phyloP scores from a whole-genome alignment of 805 yeast genomes.

The Candida berthetii region DNA sequence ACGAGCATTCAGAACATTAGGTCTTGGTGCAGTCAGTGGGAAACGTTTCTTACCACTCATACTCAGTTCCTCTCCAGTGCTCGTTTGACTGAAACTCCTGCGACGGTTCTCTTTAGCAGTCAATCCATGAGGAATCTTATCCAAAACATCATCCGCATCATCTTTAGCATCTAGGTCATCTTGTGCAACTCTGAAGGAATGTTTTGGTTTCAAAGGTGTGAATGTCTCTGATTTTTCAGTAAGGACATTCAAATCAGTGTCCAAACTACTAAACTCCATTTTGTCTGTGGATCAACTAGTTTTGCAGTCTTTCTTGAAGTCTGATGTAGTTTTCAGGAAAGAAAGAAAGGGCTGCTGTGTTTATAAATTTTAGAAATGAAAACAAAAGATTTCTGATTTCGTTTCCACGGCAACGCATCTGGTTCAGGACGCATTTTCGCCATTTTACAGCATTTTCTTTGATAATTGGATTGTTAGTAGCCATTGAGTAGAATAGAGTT shows the following conservation, averaged over 20 bases:
- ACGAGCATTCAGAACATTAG: slow-evolving; percentile 17
- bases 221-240: slow-evolving; percentile 11
- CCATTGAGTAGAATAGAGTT: too few species aligned
- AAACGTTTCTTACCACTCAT: neutral
- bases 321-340: too few species aligned
- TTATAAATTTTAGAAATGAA: neutral
- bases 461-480: too few species aligned
- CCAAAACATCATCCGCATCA: slow-evolving; percentile 11
- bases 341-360: too few species aligned
- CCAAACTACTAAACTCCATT: slow-evolving; percentile 8
- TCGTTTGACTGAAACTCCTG: slow-evolving; percentile 9
- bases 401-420: neutral
- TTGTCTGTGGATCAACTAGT: too few species aligned
- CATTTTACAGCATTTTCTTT: too few species aligned
- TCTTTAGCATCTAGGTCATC: slow-evolving; percentile 12
- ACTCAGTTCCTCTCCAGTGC: neutral
- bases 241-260: neutral
- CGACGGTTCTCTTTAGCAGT: slow-evolving; percentile 23
- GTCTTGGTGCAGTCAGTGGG: slow-evolving; percentile 23
- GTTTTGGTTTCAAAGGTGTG: slow-evolving; percentile 15
- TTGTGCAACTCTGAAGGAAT: slow-evolving; percentile 9
- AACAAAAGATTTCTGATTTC: neutral
- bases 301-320: too few species aligned
- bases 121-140: slow-evolving; percentile 41
- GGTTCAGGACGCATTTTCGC: neutral